These are phyloP conservation scores for Alternaria postmessia DNA, from an alignment of 2,329 filamentous ascomycete species.

Conservation along the genomic window DNA sequence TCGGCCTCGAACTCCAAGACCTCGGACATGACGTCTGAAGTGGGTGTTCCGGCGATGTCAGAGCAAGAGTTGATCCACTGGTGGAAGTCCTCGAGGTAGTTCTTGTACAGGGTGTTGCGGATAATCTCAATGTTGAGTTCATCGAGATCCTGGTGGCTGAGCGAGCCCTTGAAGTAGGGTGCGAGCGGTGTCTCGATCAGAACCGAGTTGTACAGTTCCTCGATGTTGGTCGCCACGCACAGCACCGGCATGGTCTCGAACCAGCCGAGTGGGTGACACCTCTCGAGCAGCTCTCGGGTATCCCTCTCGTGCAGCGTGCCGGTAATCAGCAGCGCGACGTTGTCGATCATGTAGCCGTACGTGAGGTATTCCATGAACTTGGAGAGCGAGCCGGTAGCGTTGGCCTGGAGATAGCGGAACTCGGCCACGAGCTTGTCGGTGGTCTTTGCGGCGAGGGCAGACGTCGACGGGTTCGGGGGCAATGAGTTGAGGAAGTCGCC, in stretches of 20 bases:
- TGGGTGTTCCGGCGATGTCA: constrained; percentile 87
- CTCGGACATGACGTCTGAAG: constrained; percentile 93
- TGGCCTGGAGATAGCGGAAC: constrained; percentile 94
- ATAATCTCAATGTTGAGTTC: constrained; percentile 99
- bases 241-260: constrained; percentile 99
- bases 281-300: constrained; percentile 90
- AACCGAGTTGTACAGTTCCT: constrained; percentile 98
- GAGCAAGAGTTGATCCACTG: constrained; percentile 90
- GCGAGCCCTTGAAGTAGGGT: constrained; percentile 94
- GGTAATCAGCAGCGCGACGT: constrained; percentile 96
- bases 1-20: constrained; percentile 97
- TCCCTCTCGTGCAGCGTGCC: constrained; percentile 97
- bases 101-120: constrained; percentile 98
- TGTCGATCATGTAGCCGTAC: constrained; percentile 99
- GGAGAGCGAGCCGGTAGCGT: constrained; percentile 87
- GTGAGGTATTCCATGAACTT: constrained; percentile 98
- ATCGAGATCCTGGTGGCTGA: constrained; percentile 95
- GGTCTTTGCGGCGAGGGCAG: constrained; percentile 90
- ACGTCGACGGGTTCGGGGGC: constrained; percentile 96
- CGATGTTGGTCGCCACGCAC: constrained; percentile 97
- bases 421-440: constrained; percentile 98
- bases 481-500: constrained; percentile 95
- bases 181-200: constrained; percentile 96
- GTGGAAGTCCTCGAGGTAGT: constrained; percentile 98
- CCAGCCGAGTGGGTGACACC: constrained; percentile 97